Conservation (phyloP, 805 yeast species). For the Maudiozyma serrabonitensis region DNA sequence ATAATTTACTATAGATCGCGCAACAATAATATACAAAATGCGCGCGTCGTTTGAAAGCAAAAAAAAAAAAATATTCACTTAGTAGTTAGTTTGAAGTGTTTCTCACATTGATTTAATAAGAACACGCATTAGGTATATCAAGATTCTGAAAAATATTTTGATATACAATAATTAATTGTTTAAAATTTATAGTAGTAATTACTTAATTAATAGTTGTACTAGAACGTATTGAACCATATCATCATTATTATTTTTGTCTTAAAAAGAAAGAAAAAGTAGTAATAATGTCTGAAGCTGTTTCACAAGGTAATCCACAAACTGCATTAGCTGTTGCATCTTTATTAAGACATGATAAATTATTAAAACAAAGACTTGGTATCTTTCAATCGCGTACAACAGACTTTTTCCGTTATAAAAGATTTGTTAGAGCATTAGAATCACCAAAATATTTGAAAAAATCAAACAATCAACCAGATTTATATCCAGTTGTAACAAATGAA, state of each 20-base stretch:
- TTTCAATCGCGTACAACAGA: conserved; percentile 61
- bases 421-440: conserved; percentile 64
- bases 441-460: conserved; percentile 55
- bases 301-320: conserved; percentile 34
- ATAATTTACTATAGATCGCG: too few relatives aligned
- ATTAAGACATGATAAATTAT: conserved; percentile 50
- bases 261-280: background rate
- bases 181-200: too few relatives aligned
- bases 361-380: conserved; percentile 79
- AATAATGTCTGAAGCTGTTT: background rate
- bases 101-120: background rate
- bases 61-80: too few relatives aligned
- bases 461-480: conserved; percentile 35
- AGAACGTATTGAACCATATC: too few relatives aligned
- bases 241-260: too few relatives aligned
- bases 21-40: too few relatives aligned
- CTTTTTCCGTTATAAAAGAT: conserved; percentile 81
- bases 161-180: too few relatives aligned
- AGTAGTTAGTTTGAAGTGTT: too few relatives aligned
- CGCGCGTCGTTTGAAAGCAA: background rate
- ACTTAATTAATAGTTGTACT: too few relatives aligned
- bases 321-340: conserved; percentile 64
- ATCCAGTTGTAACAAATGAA: conserved; percentile 36
- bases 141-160: too few relatives aligned
- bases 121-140: background rate